phyloP scores from a whole-genome alignment of 129 eudicot species.

The Flaveria brownii region DNA sequence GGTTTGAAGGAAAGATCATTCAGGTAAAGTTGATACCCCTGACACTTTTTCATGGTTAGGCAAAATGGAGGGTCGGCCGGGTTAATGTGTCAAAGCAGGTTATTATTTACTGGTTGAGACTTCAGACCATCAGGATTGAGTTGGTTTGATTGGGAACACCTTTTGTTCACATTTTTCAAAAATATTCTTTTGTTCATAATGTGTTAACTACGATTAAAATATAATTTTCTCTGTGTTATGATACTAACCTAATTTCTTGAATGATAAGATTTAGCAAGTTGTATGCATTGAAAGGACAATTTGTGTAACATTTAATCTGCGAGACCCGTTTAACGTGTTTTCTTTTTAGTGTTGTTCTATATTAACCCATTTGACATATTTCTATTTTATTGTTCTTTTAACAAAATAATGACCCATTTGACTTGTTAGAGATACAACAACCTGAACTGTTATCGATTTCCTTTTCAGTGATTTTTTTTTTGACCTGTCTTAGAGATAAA shows the following conservation, averaged over 20 bases:
- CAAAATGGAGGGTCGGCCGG: neutral
- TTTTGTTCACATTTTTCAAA: neutral
- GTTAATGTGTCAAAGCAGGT: neutral
- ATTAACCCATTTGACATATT: neutral
- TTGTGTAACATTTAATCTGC: neutral
- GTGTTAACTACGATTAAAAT: neutral
- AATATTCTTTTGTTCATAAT: neutral
- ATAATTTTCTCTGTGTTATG: neutral
- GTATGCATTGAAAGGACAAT: neutral
- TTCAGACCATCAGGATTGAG: neutral
- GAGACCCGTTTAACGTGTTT: neutral
- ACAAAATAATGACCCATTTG: neutral
- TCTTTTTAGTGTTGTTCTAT: neutral
- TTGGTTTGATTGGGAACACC: neutral
- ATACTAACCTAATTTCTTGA: neutral
- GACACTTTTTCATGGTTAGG: neutral
- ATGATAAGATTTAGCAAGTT: neutral
- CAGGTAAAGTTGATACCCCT: constrained; percentile 21
- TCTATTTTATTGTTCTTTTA: too few species aligned
- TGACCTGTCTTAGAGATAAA: neutral
- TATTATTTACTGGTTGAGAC: too few species aligned
- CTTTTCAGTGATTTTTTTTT: neutral
- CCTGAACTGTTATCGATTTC: neutral
- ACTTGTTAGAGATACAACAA: neutral
- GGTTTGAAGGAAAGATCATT: constrained; percentile 26